phyloP scores from a whole-genome alignment of 2,329 filamentous ascomycete species.

The Cladosporium sp. region DNA sequence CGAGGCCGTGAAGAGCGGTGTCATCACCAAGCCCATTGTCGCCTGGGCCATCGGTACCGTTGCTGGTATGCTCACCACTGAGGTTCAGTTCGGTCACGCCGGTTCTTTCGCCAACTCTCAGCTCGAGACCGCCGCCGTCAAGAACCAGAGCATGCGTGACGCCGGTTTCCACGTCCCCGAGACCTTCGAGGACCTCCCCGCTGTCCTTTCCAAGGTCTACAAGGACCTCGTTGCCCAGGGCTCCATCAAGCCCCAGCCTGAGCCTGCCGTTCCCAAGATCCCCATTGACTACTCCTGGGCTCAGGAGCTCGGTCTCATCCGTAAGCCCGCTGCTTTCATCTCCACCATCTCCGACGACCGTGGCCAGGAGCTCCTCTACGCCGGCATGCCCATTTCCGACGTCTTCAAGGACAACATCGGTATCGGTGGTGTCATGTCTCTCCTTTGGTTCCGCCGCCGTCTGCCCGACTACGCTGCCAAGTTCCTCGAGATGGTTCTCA shows the following conservation, averaged over 20 bases:
- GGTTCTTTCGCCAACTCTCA: constrained; percentile 99
- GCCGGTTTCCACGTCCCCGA: constrained; percentile 92
- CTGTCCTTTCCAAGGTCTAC: constrained; percentile 74
- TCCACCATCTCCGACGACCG: constrained; percentile 99
- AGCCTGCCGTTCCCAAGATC: constrained; percentile 96
- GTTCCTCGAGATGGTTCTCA: constrained; percentile 99
- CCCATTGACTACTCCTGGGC: constrained; percentile 99
- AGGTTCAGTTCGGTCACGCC: constrained; percentile 99
- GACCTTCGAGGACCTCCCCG: constrained; percentile 94
- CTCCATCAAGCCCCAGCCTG: constrained; percentile 77
- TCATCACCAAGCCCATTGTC: constrained; percentile 97
- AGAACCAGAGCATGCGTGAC: constrained; percentile 96
- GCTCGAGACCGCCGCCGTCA: constrained; percentile 91
- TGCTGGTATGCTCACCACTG: constrained; percentile 99
- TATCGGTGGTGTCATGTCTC: constrained; percentile 99
- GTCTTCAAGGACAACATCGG: constrained; percentile 99
- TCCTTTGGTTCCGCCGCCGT: constrained; percentile 98
- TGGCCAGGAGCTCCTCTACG: constrained; percentile 98
- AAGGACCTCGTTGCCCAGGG: constrained; percentile 80
- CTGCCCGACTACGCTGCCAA: constrained; percentile 95
- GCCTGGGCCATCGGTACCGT: constrained; percentile 99
- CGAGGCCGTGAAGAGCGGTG: constrained; percentile 89
- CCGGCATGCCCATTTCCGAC: constrained; percentile 99
- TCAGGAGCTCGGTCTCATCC: constrained; percentile 97
- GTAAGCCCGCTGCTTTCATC: constrained; percentile 99